Percentiles rank a stretch among this genome's conserved stretches.
Evolutionary conservation across 2,329 filamentous ascomycete species (phyloP).

Genomic region (Colletotrichum musae): DNA sequence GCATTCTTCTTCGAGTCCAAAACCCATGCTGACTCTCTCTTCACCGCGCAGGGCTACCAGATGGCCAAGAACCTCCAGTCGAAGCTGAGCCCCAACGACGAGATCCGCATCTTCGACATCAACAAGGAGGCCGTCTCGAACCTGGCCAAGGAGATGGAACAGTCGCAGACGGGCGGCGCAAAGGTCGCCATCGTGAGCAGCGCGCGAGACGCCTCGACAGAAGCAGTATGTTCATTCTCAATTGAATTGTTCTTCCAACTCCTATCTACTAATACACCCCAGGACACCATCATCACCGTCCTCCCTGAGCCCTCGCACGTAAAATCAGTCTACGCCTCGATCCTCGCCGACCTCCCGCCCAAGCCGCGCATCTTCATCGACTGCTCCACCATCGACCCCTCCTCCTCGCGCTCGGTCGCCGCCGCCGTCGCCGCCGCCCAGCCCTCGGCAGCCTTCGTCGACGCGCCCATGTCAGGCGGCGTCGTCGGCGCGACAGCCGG

Average conservation of each 20-base stretch:
- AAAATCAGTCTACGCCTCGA: slow-evolving; percentile 82
- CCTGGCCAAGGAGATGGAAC: slow-evolving; percentile 63
- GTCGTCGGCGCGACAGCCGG: slow-evolving; percentile 91
- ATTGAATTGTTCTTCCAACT: background rate
- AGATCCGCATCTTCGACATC: slow-evolving; percentile 69
- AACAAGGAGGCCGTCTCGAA: slow-evolving; percentile 64
- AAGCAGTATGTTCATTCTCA: slow-evolving; percentile 62
- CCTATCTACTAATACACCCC: slow-evolving; percentile 30
- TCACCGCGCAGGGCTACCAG: slow-evolving; percentile 66
- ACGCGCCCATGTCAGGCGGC: slow-evolving; percentile 97
- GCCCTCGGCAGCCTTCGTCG: slow-evolving; percentile 74
- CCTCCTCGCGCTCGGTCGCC: slow-evolving; percentile 84
- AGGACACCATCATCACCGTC: slow-evolving; percentile 91
- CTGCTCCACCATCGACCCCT: slow-evolving; percentile 95
- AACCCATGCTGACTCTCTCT: background rate
- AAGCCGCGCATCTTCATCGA: slow-evolving; percentile 89
- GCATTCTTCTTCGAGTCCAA: background rate
- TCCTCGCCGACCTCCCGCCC: slow-evolving; percentile 72
- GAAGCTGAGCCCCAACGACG: slow-evolving; percentile 67
- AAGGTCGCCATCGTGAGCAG: slow-evolving; percentile 60
- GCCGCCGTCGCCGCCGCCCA: slow-evolving; percentile 74
- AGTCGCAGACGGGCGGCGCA: slow-evolving; percentile 60
- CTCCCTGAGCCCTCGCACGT: slow-evolving; percentile 93
- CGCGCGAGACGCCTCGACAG: slow-evolving; percentile 63
- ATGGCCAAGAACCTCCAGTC: slow-evolving; percentile 75